Evolutionary conservation across 805 yeast species (phyloP).

Genomic region (Lachancea cidri): DNA sequence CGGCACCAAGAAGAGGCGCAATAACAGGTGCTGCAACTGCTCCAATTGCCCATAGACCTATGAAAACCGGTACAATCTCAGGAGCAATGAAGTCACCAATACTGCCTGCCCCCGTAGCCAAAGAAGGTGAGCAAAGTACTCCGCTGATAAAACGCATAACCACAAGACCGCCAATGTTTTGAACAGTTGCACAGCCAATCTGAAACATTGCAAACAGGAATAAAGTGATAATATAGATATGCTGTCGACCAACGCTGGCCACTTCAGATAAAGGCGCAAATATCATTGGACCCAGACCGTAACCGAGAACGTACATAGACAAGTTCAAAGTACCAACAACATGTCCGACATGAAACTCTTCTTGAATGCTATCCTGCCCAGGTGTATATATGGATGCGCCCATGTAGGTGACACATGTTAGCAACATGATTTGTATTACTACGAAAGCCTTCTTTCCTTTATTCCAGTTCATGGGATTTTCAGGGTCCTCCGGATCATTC

Average conservation of each 20-base stretch:
- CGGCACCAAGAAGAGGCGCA: constrained; percentile 55
- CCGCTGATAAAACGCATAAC: constrained; percentile 51
- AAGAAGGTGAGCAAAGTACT: constrained; percentile 49
- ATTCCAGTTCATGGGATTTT: constrained; percentile 56
- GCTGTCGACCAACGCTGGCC: constrained; percentile 48
- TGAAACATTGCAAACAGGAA: constrained; percentile 47
- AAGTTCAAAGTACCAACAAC: constrained; percentile 47
- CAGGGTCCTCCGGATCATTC: constrained; percentile 42
- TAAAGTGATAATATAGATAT: constrained; percentile 43
- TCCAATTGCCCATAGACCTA: constrained; percentile 50
- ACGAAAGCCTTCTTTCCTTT: constrained; percentile 35
- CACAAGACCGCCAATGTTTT: constrained; percentile 46
- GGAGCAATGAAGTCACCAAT: constrained; percentile 44
- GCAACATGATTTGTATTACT: constrained; percentile 37
- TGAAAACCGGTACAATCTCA: constrained; percentile 41
- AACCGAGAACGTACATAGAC: constrained; percentile 52
- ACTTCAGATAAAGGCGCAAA: constrained; percentile 57
- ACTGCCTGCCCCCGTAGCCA: constrained; percentile 57
- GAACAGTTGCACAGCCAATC: constrained; percentile 49
- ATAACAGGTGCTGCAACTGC: constrained; percentile 51
- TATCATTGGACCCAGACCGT: constrained; percentile 56
- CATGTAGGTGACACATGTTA: constrained; percentile 49
- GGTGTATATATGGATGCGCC: constrained; percentile 56
- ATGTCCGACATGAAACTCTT: constrained; percentile 41
- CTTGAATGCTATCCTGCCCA: constrained; percentile 40